phyloP scores from a whole-genome alignment of 2,329 filamentous ascomycete species.

The Diaporthe destruens region DNA sequence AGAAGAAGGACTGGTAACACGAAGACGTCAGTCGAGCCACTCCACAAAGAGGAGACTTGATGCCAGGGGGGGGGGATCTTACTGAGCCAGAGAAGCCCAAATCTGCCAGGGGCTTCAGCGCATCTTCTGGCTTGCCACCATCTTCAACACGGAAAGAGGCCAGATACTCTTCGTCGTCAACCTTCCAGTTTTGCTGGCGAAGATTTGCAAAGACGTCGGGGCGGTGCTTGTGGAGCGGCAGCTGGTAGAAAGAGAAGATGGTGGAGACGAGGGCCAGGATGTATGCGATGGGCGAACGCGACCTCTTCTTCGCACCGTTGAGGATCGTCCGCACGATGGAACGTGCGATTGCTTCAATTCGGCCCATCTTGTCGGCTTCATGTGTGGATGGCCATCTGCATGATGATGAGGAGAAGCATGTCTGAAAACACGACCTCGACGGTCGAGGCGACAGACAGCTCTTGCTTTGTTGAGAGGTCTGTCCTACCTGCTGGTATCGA shows the following conservation, averaged over 20 bases:
- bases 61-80: constrained; percentile 34
- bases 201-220: constrained; percentile 63
- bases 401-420: not conserved
- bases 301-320: constrained; percentile 47
- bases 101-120: constrained; percentile 71
- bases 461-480: not conserved
- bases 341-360: constrained; percentile 52
- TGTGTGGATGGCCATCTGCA: not conserved
- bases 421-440: not conserved
- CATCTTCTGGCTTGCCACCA: constrained; percentile 57
- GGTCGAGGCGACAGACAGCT: not conserved
- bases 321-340: constrained; percentile 58
- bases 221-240: constrained; percentile 61
- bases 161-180: constrained; percentile 55
- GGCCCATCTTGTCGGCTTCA: constrained; percentile 45
- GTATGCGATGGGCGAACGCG: constrained; percentile 53
- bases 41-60: not conserved
- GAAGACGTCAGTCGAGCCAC: not conserved
- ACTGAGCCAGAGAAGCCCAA: constrained; percentile 80
- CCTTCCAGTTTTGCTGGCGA: constrained; percentile 55
- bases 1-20: constrained; percentile 72
- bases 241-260: constrained; percentile 67
- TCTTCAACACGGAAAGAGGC: constrained; percentile 57
- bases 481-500: not conserved
- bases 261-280: constrained; percentile 57